Conservation (phyloP, 352 stramenopile species). For the Lagenidium sp. region DNA sequence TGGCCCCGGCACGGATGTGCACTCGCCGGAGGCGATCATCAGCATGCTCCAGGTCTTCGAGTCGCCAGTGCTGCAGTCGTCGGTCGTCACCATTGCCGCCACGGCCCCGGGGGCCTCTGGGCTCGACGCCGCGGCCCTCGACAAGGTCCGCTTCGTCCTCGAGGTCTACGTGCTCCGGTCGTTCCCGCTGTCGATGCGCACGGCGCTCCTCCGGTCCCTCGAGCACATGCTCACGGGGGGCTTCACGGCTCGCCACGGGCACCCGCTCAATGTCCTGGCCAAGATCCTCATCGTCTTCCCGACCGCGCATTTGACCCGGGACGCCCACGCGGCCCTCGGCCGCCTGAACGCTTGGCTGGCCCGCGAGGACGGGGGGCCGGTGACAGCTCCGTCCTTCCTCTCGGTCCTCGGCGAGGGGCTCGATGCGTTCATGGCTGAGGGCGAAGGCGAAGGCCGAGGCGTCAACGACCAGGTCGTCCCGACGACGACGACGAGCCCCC, state of each 20-base stretch:
- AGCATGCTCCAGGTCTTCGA: conserved; percentile 59
- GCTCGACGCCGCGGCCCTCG: conserved; percentile 25
- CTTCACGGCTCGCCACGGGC: conserved; percentile 22
- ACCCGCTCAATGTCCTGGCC: conserved; percentile 33
- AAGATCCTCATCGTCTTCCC: conserved; percentile 50
- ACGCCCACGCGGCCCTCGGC: conserved; percentile 15
- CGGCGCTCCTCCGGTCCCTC: conserved; percentile 35
- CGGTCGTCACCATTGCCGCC: background rate
- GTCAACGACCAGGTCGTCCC: too few relatives aligned
- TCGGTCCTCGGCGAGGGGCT: too few relatives aligned
- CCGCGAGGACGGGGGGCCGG: background rate
- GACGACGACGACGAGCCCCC: too few relatives aligned
- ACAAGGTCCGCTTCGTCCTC: conserved; percentile 55
- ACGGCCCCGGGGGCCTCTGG: too few relatives aligned
- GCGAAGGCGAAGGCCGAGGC: too few relatives aligned
- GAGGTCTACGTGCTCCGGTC: conserved; percentile 70
- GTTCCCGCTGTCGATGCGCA: conserved; percentile 55
- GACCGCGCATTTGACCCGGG: conserved; percentile 16
- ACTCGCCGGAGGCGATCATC: conserved; percentile 66
- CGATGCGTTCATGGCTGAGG: too few relatives aligned
- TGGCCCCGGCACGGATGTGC: conserved; percentile 25
- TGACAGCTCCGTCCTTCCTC: too few relatives aligned
- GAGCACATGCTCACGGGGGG: conserved; percentile 42
- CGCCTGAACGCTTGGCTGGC: conserved; percentile 7
- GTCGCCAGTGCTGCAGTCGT: conserved; percentile 10